Conservation (phyloP, 2,329 filamentous ascomycete species). For the Aspergillus felis region DNA sequence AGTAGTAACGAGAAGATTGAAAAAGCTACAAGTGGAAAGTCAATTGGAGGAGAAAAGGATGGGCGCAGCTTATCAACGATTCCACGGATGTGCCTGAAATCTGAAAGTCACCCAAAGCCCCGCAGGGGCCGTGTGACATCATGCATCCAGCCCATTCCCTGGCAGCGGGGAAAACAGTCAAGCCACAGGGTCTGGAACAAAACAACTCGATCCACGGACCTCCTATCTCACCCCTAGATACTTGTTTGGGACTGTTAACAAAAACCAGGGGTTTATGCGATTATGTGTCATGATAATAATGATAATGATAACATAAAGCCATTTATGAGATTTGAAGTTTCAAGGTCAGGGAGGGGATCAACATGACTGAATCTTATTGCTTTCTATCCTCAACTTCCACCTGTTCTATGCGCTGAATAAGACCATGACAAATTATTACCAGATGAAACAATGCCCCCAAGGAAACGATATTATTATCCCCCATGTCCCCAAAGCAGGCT, state of each 20-base stretch:
- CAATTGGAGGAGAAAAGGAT: slow-evolving; percentile 1
- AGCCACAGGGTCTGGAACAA: background rate
- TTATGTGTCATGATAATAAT: background rate
- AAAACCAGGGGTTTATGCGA: background rate
- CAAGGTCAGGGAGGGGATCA: background rate
- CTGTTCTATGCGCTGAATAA: background rate
- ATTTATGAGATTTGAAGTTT: background rate
- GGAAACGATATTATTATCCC: background rate
- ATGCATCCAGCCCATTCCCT: slow-evolving; percentile 6
- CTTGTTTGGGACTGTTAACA: background rate
- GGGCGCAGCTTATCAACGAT: background rate
- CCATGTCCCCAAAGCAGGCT: background rate
- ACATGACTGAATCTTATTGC: background rate
- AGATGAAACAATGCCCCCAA: background rate
- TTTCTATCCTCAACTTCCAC: slow-evolving; percentile 8
- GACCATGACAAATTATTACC: background rate
- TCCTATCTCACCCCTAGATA: background rate
- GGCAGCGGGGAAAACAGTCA: background rate
- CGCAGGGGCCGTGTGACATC: slow-evolving; percentile 19
- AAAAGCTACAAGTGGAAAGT: background rate
- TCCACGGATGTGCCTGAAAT: slow-evolving; percentile 13
- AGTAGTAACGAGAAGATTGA: background rate
- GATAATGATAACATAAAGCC: background rate
- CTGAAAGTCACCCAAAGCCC: slow-evolving; percentile 9
- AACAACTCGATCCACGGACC: background rate